Evolutionary conservation across 441 rosid genomes (phyloP).

Genomic region (Syzygium syzygioides): DNA sequence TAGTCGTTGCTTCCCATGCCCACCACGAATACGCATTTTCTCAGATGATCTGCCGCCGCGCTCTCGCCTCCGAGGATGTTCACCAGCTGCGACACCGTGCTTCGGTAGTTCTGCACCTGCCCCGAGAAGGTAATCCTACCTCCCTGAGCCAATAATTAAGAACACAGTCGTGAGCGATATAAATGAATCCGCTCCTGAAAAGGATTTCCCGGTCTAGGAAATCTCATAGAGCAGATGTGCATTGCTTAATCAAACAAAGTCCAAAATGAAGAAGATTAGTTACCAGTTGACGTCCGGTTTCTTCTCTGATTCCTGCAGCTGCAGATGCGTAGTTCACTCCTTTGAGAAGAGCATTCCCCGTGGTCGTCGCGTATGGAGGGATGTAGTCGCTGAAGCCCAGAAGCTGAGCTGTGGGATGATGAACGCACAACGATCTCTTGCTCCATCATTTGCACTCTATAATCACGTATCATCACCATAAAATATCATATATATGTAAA

Average conservation of each 20-base stretch:
- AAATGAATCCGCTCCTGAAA: not conserved
- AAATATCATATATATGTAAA: not conserved
- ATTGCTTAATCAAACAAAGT: not conserved
- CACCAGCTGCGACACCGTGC: conserved; percentile 54
- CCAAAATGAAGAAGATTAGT: not conserved
- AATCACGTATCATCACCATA: not conserved
- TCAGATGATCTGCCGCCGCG: conserved; percentile 45
- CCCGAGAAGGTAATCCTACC: conserved; percentile 67
- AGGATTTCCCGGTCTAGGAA: not conserved
- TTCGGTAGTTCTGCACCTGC: conserved; percentile 65
- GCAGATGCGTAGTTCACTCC: conserved; percentile 92
- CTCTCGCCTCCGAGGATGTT: conserved; percentile 54
- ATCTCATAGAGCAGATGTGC: not conserved
- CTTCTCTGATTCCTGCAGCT: conserved; percentile 86
- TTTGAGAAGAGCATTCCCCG: conserved; percentile 45
- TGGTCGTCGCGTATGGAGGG: conserved; percentile 55
- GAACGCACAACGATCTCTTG: not conserved
- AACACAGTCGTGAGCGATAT: not conserved
- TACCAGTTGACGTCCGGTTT: conserved; percentile 86
- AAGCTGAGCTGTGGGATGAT: conserved; percentile 37
- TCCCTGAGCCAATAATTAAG: conserved; percentile 32
- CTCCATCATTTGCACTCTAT: not conserved
- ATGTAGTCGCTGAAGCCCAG: conserved; percentile 60
- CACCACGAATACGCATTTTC: conserved; percentile 62
- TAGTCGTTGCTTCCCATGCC: conserved; percentile 90